These are phyloP conservation scores for Lyophyllum atratum DNA, from an alignment of 768 basidiomycete species.

Conservation along the genomic window DNA sequence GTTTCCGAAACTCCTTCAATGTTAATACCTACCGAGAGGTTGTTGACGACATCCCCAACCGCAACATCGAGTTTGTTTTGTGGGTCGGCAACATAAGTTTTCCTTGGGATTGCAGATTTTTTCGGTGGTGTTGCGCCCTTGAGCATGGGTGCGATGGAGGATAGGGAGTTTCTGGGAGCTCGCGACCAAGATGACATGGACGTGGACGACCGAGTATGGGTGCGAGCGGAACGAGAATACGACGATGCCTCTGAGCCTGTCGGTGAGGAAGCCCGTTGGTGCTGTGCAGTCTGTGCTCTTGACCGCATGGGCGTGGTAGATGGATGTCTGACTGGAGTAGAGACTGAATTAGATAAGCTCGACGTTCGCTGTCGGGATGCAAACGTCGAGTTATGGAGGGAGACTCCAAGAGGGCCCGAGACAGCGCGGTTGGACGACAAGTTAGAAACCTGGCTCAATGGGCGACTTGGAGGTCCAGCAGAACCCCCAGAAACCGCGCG, in stretches of 20 bases:
- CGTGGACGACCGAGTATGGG: slow-evolving; percentile 41
- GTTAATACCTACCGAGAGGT: slow-evolving; percentile 81
- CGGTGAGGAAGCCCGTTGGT: slow-evolving; percentile 54
- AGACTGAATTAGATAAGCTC: slow-evolving; percentile 52
- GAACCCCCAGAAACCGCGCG: slow-evolving; percentile 51
- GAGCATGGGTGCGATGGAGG: slow-evolving; percentile 34
- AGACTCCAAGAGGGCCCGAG: slow-evolving; percentile 61
- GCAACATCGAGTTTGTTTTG: slow-evolving; percentile 91
- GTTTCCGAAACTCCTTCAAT: slow-evolving; percentile 79
- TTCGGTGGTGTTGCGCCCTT: slow-evolving; percentile 49
- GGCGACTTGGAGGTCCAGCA: slow-evolving; percentile 44
- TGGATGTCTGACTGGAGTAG: slow-evolving; percentile 34
- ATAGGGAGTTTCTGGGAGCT: slow-evolving; percentile 65
- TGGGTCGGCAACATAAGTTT: slow-evolving; percentile 84
- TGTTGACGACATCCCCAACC: slow-evolving; percentile 90
- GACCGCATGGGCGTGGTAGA: slow-evolving; percentile 38
- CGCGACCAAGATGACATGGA: slow-evolving; percentile 68
- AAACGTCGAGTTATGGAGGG: slow-evolving; percentile 66
- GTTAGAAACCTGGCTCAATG: slow-evolving; percentile 60
- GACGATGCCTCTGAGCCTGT: slow-evolving; percentile 61
- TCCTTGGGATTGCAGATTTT: slow-evolving; percentile 44
- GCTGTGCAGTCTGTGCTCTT: slow-evolving; percentile 39
- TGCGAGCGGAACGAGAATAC: slow-evolving; percentile 44
- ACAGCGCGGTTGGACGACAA: slow-evolving; percentile 61
- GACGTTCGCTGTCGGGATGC: slow-evolving; percentile 83